phyloP scores from a whole-genome alignment of 2,329 filamentous ascomycete species.

The Knufia petricola region DNA sequence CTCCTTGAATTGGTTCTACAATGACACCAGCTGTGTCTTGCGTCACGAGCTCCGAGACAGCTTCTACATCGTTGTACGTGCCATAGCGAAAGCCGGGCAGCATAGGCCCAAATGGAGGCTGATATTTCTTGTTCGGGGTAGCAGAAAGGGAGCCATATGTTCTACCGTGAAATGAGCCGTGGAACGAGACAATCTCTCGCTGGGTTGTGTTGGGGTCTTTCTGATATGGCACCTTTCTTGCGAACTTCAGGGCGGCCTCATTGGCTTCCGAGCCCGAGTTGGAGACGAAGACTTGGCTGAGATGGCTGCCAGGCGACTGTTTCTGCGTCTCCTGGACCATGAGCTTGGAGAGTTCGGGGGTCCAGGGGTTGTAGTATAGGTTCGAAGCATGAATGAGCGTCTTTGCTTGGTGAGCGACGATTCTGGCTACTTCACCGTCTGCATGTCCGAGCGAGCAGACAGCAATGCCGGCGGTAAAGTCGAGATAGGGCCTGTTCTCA shows the following conservation, averaged over 20 bases:
- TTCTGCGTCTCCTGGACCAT: slow-evolving; percentile 72
- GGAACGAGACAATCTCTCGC: slow-evolving; percentile 79
- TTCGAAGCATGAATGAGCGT: slow-evolving; percentile 88
- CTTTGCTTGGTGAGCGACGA: slow-evolving; percentile 69
- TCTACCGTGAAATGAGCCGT: slow-evolving; percentile 87
- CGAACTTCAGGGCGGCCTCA: slow-evolving; percentile 95
- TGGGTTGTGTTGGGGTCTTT: slow-evolving; percentile 63
- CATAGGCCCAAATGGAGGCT: slow-evolving; percentile 91
- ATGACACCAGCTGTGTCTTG: slow-evolving; percentile 87
- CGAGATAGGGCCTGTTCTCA: slow-evolving; percentile 80
- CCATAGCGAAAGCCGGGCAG: slow-evolving; percentile 85
- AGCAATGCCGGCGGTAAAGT: slow-evolving; percentile 92
- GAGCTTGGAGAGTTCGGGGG: slow-evolving; percentile 74
- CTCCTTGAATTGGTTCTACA: slow-evolving; percentile 93
- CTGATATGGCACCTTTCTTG: slow-evolving; percentile 77
- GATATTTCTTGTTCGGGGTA: slow-evolving; percentile 96
- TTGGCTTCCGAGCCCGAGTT: slow-evolving; percentile 97
- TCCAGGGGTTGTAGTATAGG: slow-evolving; percentile 96
- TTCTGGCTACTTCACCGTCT: slow-evolving; percentile 63
- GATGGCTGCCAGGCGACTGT: slow-evolving; percentile 41
- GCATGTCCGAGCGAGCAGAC: slow-evolving; percentile 90
- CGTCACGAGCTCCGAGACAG: slow-evolving; percentile 64
- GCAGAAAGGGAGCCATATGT: slow-evolving; percentile 95
- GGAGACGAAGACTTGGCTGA: slow-evolving; percentile 72
- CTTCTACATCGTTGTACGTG: slow-evolving; percentile 69